phyloP scores from a whole-genome alignment of 148 eudicot species.

The Polygonum aviculare region DNA sequence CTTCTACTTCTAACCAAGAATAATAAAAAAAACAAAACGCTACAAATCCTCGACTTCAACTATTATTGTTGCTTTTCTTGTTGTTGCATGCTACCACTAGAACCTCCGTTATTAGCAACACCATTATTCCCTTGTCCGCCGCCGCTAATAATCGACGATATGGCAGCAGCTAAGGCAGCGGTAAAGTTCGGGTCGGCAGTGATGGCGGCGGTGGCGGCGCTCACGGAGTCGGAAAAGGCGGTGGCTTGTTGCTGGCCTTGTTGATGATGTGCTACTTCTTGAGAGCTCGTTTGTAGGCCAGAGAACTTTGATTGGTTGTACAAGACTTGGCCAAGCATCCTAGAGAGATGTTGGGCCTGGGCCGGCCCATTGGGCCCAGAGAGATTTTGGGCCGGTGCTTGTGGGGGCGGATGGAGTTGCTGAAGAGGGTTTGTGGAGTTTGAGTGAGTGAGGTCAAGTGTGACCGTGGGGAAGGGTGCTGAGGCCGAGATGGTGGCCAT shows the following conservation, averaged over 20 bases:
- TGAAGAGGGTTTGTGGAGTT: conserved; percentile 17
- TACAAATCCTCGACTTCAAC: background rate
- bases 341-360: conserved; percentile 20
- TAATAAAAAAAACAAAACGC: background rate
- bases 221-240: conserved; percentile 42
- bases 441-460: conserved; percentile 62
- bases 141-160: conserved; percentile 60
- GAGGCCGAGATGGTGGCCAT: conserved; percentile 95
- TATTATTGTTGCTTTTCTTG: background rate
- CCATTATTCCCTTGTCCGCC: conserved; percentile 22
- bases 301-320: conserved; percentile 70
- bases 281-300: conserved; percentile 45
- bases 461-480: conserved; percentile 90
- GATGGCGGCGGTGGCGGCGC: conserved; percentile 84
- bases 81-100: conserved; percentile 11
- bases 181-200: conserved; percentile 83
- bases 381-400: conserved; percentile 39
- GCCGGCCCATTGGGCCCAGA: conserved; percentile 3
- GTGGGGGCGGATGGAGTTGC: conserved; percentile 31
- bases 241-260: conserved; percentile 24
- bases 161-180: conserved; percentile 83
- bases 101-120: conserved; percentile 6
- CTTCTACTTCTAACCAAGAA: background rate
- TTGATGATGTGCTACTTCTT: conserved; percentile 8
- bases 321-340: conserved; percentile 37